phyloP scores from a whole-genome alignment of 345 rosid species.

The Mercurialis annua region DNA sequence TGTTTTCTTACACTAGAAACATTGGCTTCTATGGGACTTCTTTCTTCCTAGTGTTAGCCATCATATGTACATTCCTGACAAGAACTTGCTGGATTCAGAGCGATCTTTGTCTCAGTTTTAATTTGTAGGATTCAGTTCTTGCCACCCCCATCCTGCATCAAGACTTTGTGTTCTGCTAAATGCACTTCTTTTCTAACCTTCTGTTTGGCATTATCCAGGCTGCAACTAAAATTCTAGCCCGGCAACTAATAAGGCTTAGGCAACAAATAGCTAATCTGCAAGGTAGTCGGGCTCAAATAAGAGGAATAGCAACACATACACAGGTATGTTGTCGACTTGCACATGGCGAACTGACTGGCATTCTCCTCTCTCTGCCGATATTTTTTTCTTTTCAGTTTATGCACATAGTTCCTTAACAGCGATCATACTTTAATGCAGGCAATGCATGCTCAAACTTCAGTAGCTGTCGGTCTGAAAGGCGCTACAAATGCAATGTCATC shows the following conservation, averaged over 20 bases:
- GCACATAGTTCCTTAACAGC: constrained; percentile 14
- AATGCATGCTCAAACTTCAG: constrained; percentile 90
- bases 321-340: constrained; percentile 44
- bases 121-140: too few species aligned
- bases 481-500: constrained; percentile 89
- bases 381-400: background rate
- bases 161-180: background rate
- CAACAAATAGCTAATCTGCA: constrained; percentile 89
- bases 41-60: background rate
- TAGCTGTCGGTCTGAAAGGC: constrained; percentile 85
- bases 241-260: constrained; percentile 82
- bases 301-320: constrained; percentile 98
- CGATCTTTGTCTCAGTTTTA: too few species aligned
- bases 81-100: background rate
- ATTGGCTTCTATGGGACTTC: background rate
- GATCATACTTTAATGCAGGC: constrained; percentile 49
- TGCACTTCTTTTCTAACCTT: background rate
- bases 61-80: background rate
- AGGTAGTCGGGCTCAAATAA: constrained; percentile 96
- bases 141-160: background rate
- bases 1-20: too few species aligned
- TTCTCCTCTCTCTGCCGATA: background rate
- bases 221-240: constrained; percentile 82
- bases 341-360: background rate
- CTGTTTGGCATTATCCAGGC: constrained; percentile 41